Evolutionary conservation across 306 rosid species (phyloP).

Genomic region (Elaeagnus macrophylla): DNA sequence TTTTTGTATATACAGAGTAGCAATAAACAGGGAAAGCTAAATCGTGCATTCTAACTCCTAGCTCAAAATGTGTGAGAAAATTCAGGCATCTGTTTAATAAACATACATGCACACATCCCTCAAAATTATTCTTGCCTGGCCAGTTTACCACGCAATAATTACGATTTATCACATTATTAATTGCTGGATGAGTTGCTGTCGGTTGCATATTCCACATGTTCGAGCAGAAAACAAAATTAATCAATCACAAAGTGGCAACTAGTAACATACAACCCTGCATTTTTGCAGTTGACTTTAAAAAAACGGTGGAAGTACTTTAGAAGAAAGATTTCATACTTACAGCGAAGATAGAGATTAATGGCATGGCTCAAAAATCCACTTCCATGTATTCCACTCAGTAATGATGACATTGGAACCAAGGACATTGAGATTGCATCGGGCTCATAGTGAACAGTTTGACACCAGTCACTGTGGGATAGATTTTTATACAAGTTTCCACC

Average conservation of each 20-base stretch:
- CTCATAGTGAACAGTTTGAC: slow-evolving; percentile 55
- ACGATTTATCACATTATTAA: no score
- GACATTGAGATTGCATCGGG: slow-evolving; percentile 85
- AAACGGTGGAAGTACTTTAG: neutral
- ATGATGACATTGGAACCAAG: slow-evolving; percentile 71
- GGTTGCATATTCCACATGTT: no score
- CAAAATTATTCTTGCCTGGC: no score
- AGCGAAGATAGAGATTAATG: slow-evolving; percentile 78
- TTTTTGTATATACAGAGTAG: neutral
- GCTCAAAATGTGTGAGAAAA: no score
- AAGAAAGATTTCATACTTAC: slow-evolving; percentile 41
- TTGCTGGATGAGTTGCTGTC: no score
- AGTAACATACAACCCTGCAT: neutral
- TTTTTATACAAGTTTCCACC: slow-evolving; percentile 53
- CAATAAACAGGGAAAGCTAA: no score
- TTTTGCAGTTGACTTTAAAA: neutral
- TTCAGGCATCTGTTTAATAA: no score
- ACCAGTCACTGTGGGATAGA: slow-evolving; percentile 57
- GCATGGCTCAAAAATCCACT: slow-evolving; percentile 87
- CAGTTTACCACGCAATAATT: no score
- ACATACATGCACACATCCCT: no score
- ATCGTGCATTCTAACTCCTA: no score
- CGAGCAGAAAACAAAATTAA: no score
- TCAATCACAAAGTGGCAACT: neutral
- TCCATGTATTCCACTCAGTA: slow-evolving; percentile 75